Percentiles rank a stretch among this genome's conserved stretches.
Evolutionary conservation across 441 rosid genomes (phyloP).

Genomic region (Adansonia rubrostipa): DNA sequence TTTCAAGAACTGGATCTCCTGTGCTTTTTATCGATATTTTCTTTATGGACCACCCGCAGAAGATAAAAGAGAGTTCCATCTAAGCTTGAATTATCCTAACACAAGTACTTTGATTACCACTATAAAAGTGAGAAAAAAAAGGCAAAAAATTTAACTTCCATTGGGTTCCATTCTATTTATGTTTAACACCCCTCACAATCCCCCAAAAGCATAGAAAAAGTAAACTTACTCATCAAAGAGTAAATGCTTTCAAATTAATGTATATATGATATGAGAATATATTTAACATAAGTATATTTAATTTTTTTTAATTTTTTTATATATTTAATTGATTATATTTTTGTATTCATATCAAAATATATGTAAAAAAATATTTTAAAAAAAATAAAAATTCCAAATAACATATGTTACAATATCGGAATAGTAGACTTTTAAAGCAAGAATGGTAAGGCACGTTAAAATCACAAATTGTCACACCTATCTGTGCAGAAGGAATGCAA

Average conservation of each 20-base stretch:
- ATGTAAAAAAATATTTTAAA: no score
- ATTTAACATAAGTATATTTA: no score
- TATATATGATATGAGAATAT: no score
- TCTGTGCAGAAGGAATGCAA: slow-evolving; percentile 20
- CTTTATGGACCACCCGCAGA: not conserved
- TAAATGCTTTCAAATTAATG: no score
- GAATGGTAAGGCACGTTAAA: slow-evolving; percentile 30
- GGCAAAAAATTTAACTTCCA: not conserved
- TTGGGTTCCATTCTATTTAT: not conserved
- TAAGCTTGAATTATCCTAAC: not conserved
- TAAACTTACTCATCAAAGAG: no score
- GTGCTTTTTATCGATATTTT: slow-evolving; percentile 16
- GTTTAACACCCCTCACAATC: not conserved
- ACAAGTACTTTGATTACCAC: not conserved
- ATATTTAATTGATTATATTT: no score
- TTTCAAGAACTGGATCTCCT: slow-evolving; percentile 14
- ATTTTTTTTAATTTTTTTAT: no score
- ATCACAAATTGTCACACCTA: slow-evolving; percentile 12
- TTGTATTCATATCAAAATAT: no score
- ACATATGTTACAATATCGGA: no score
- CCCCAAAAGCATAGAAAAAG: not conserved
- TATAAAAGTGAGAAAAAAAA: not conserved
- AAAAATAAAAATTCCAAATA: no score
- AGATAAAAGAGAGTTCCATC: slow-evolving; percentile 2
- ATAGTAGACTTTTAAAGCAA: not conserved